Base-by-base conservation (phyloP, 1,139 yeast genomes). In the Magnusiomyces suaveolens region DNA sequence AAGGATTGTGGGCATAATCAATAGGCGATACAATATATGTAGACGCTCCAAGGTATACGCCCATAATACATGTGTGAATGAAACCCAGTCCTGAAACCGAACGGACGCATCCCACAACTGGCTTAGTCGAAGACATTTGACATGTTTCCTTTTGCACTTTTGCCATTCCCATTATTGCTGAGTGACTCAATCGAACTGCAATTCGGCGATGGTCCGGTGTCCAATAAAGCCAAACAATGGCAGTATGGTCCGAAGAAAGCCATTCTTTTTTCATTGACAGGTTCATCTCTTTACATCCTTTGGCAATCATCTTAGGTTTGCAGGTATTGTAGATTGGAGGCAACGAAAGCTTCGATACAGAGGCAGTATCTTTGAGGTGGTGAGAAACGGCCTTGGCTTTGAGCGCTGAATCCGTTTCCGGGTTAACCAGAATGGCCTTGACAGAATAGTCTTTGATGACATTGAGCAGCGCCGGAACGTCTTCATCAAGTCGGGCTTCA, bases 61-160 rank as follows among this genome's bases (percentile, higher is more conserved):
- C 98, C 63, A 92, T 70, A 43, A 90, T 70, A 54, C 83, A 82
- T 16, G 95, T 79, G 65, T 88, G 94, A 36, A 92, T 72, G 66
- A 94, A 90, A 0, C 98, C 98, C 49, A 90, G 71, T 0, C 97
- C 97, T 1, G 80, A 72, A 0, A 89, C 80, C 62, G 90, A 94
- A 52, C 95, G 80, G 8, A 87, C 95, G 68, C 96, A 83, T 0
- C 96, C 96, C 48, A 92, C 77, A 12, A 92, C 75, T 0, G 96
- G 83, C 47, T 82, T 79, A 38, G 80, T 78, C 47, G 87, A 79
- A 10, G 83, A 78, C 72, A 92, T 75, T 61, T 87, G 92, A 63
- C 96, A 87, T 0, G 97, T 90, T 66, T 92, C 97, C 63, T 92
- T 92, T 64, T 89, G 80, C 16, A 87, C 85, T 63, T 90, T 88